phyloP scores from a whole-genome alignment of 192 early-diverging fungal genomes.

The Coemansia sp. region DNA sequence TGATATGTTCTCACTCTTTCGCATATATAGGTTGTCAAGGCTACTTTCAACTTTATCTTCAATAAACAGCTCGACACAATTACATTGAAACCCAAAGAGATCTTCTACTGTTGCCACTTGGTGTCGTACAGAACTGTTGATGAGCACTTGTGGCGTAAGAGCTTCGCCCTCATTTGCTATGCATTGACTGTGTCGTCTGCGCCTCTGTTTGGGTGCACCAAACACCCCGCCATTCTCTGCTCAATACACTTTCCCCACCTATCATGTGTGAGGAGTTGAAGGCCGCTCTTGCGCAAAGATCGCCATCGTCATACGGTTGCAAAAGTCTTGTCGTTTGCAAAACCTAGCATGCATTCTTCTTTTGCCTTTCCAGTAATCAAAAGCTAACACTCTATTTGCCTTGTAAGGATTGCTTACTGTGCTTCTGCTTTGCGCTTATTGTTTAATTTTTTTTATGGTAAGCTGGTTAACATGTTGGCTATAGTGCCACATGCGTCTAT shows the following conservation, averaged over 20 bases:
- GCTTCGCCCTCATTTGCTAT: not conserved
- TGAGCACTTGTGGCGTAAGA: not conserved
- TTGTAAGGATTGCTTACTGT: not conserved
- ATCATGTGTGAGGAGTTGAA: not conserved
- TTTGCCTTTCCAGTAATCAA: not conserved
- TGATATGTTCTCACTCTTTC: not conserved
- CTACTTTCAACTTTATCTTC: not conserved
- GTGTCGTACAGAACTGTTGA: not conserved
- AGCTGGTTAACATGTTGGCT: not conserved
- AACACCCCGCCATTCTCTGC: not conserved
- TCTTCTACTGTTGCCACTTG: not conserved
- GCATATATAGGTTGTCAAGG: not conserved
- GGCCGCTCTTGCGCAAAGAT: not conserved
- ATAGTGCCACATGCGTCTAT: not conserved
- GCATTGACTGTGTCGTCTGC: not conserved
- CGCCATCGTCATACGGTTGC: not conserved
- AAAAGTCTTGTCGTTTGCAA: not conserved
- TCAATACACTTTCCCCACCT: not conserved
- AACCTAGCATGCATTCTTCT: not conserved
- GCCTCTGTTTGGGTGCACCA: conserved; percentile 7
- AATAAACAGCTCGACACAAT: not conserved
- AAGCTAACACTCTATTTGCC: not conserved
- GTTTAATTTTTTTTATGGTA: not conserved
- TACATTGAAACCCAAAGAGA: not conserved
- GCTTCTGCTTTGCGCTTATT: not conserved